phyloP scores from a whole-genome alignment of 805 yeast genomes.

The Henningerozyma blattae region DNA sequence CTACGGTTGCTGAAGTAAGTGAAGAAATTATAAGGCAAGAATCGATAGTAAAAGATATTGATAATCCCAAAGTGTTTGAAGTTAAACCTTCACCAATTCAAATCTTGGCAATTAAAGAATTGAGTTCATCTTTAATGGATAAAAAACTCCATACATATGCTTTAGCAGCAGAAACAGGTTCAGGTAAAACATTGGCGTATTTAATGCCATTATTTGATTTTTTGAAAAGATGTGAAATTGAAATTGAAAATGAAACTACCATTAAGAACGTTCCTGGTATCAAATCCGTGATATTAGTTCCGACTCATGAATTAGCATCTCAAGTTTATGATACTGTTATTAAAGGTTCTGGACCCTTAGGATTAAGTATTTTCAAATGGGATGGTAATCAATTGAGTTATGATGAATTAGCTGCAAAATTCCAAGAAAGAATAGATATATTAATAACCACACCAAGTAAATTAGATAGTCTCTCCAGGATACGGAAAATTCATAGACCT shows the following conservation, averaged over 20 bases:
- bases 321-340: constrained; percentile 49
- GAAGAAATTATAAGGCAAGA: constrained; percentile 38
- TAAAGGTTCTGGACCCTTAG: constrained; percentile 25
- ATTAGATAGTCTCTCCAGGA: constrained; percentile 29
- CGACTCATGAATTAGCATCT: constrained; percentile 78
- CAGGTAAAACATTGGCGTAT: constrained; percentile 93
- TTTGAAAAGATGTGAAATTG: constrained; percentile 45
- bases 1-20: constrained; percentile 52
- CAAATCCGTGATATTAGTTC: constrained; percentile 67
- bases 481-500: constrained; percentile 26
- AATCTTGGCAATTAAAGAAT: constrained; percentile 45
- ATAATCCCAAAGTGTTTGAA: not conserved
- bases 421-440: constrained; percentile 54
- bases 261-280: constrained; percentile 33
- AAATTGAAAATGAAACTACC: constrained; percentile 26
- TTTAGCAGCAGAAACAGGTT: constrained; percentile 93
- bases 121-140: constrained; percentile 24
- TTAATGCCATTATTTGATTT: constrained; percentile 63
- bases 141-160: constrained; percentile 48
- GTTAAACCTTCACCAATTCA: constrained; percentile 68
- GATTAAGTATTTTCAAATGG: constrained; percentile 45
- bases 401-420: constrained; percentile 35
- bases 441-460: constrained; percentile 81
- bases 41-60: constrained; percentile 26
- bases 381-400: constrained; percentile 43